Base-by-base conservation (phyloP, 2,329 filamentous ascomycete genomes). In the Arthrobotrys entomopaga region DNA sequence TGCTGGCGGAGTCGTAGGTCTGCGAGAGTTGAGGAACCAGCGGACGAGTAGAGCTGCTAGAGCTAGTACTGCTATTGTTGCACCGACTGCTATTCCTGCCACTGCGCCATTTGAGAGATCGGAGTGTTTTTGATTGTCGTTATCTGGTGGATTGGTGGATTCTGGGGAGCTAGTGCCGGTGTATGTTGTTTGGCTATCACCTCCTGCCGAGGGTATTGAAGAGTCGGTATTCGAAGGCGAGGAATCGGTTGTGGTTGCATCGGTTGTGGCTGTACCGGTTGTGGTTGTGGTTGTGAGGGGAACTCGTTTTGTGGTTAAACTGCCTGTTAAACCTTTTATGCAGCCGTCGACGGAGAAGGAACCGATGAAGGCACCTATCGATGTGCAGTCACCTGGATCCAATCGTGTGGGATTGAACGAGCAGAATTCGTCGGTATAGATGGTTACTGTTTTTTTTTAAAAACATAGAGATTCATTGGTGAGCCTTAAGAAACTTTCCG, bases 321-420 rank as follows among this genome's bases (percentile, higher is more conserved):
- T 22, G 5, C 57, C 64, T 13, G 63, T 56, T 3, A 52, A 43
- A 43, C 64, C 48, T 8, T 20, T 40, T 8, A 43, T 63, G 40
- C 70, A 74, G 8, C 29, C 29, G 63, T 74, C 70, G 43, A 74
- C 63, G 22, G 70, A 74, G 58, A 74, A 74, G 15, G 70, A 67
- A 50, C 43, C 42, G 29, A 61, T 57, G 50, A 50, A 43, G 29
- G 70, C 52, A 15, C 57, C 58, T 42, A 74, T 67, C 13, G 70
- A 74, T 43, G 57, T 15, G 48, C 70, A 74, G 26, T 67, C 16
- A 24, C 38, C 20, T 29, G 42, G 63, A 58, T 42, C 19, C 58
- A 46, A 7, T 7, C 11, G 63, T 3, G 57, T 67, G 26, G 70
- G 24, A 42, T 74, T 58, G n/a, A 38, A 8, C 15, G 63, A 64